Evolutionary conservation across 108 stramenopile species (phyloP), one percentile per base, ranked within the genome.

Genomic region (Cyclostephanos invisitatus): DNA sequence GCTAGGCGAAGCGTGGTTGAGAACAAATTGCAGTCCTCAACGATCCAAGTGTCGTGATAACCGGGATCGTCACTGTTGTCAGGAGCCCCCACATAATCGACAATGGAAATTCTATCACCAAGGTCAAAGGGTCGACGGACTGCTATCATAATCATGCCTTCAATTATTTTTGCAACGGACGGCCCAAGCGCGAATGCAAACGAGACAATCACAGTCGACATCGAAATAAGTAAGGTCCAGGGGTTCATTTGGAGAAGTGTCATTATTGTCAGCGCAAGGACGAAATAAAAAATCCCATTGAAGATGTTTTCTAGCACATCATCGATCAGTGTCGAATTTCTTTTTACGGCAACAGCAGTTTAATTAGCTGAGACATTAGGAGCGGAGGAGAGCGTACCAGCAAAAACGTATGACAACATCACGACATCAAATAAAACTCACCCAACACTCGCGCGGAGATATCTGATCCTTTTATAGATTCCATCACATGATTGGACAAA

Each of bases 21-120:
- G 24, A 76, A 88, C 22, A 94, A 78, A 44, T 84, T 85, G 64
- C 89, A 74, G 78, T 89, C 90, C 72, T 91, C 92, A 21, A 93
- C 92, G 73, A 91, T 74, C 92, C 92, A 93, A 22, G 84, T 79
- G 18, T 81, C 70, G 25, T 10, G 18, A 49, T 66, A 73, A 8
- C 74, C 83, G 2, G 82, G 67, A 63, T 70, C 60, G 53, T 77
- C 46, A 57, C 64, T 44, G 29, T 47, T 40, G 48, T 56, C 50
- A 3, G 79, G 74, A 44, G 50, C 64, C 0, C 60, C 84, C 22
- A 67, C 60, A 4, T 77, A 51, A 40, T 83, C 76, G 20, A 64
- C 37, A 67, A 94, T 89, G 7, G 86, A 79, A 51, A 94, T 94
- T 60, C 93, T 70, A 73, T 94, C 93, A 10, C 93, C 93, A 38